Evolutionary conservation across 257 asterid species (phyloP).

Genomic region (Nicotiana knightiana): DNA sequence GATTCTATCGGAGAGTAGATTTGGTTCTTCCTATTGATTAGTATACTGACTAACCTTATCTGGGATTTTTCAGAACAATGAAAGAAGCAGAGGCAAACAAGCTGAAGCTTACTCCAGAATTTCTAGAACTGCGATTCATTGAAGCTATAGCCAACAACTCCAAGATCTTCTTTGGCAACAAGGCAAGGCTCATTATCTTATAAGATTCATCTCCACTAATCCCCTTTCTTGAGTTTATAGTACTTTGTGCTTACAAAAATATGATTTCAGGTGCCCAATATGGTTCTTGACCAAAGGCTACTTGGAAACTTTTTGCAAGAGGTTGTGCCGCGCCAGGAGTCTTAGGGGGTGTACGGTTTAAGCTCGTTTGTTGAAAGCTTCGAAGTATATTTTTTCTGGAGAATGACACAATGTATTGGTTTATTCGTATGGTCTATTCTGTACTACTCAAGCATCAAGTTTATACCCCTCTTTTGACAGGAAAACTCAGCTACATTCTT

Average conservation of each 20-base stretch:
- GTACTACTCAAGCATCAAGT: neutral
- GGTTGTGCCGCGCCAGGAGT: neutral
- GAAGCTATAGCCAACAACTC: constrained; percentile 91
- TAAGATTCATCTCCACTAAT: neutral
- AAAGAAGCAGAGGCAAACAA: constrained; percentile 95
- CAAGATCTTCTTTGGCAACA: constrained; percentile 88
- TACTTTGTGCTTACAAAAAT: constrained; percentile 19
- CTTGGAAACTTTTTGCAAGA: constrained; percentile 70
- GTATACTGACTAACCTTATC: neutral
- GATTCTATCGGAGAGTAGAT: neutral
- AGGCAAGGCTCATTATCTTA: constrained; percentile 33
- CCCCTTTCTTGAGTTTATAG: neutral
- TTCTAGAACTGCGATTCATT: constrained; percentile 75
- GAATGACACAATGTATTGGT: neutral
- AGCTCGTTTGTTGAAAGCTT: neutral
- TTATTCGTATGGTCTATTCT: neutral
- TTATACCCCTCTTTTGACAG: neutral
- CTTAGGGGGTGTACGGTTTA: neutral
- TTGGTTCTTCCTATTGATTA: neutral
- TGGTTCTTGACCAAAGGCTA: constrained; percentile 82
- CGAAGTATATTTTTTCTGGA: neutral
- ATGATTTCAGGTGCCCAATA: constrained; percentile 61
- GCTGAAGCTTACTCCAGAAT: constrained; percentile 80
- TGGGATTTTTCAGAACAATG: constrained; percentile 41
- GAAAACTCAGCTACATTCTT: neutral